Evolutionary conservation across 257 asterid genomes (phyloP).

Genomic region (Lantana camara): DNA sequence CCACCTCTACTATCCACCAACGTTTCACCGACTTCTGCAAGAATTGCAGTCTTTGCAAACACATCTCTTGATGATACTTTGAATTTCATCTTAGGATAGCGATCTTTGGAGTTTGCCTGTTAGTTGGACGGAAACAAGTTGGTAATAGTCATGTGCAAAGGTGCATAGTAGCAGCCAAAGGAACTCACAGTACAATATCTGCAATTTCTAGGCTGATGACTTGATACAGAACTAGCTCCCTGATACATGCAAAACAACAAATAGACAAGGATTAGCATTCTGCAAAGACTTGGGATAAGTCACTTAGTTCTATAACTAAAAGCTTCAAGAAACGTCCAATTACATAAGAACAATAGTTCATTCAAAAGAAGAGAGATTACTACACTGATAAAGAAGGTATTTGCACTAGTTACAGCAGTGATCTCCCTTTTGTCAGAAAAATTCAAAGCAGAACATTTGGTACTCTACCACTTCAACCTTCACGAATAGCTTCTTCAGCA

Average conservation of each 20-base stretch:
- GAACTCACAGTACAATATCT: constrained; percentile 85
- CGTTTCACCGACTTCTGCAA: constrained; percentile 62
- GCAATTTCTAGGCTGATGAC: constrained; percentile 47
- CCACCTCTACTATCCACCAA: constrained; percentile 23
- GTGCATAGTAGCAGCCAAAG: constrained; percentile 23
- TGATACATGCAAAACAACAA: constrained; percentile 47
- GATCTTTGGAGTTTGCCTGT: constrained; percentile 61
- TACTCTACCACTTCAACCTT: background rate
- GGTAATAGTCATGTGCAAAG: constrained; percentile 30
- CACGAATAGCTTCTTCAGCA: background rate
- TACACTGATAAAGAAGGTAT: background rate
- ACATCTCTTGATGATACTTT: constrained; percentile 73
- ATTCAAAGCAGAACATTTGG: too few species aligned
- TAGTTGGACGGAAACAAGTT: constrained; percentile 35
- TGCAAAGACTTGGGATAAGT: constrained; percentile 20
- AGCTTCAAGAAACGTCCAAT: background rate
- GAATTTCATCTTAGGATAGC: constrained; percentile 78
- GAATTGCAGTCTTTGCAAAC: constrained; percentile 68
- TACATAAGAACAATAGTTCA: background rate
- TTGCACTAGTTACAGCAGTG: too few species aligned
- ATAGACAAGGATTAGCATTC: constrained; percentile 25
- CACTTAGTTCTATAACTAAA: constrained; percentile 3
- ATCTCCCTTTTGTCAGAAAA: too few species aligned
- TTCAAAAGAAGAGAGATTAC: background rate
- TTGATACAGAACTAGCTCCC: constrained; percentile 43